Conservation (phyloP, 257 asterid genomes). For the Leonotis leonurus region DNA sequence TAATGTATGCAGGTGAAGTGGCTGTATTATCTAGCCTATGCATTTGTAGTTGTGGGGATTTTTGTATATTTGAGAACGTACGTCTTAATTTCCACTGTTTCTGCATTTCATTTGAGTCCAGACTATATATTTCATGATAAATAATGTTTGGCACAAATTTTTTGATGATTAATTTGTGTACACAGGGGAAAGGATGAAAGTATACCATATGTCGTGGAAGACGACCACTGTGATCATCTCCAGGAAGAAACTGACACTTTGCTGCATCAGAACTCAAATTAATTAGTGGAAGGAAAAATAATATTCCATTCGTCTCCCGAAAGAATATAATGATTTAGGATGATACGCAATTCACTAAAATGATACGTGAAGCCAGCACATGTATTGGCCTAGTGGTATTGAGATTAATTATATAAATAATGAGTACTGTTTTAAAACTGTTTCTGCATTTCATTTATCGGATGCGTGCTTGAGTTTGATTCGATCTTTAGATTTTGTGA, state of each 20-base stretch:
- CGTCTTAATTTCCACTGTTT: background rate
- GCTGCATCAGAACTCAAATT: background rate
- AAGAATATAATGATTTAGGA: too few species aligned
- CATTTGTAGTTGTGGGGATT: background rate
- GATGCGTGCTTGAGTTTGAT: too few species aligned
- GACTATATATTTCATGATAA: background rate
- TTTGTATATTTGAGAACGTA: background rate
- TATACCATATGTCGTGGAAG: background rate
- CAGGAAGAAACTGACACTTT: background rate
- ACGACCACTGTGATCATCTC: background rate
- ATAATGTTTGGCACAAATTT: background rate
- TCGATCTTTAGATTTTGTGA: too few species aligned
- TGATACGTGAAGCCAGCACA: too few species aligned
- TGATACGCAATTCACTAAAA: too few species aligned
- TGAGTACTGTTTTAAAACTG: too few species aligned
- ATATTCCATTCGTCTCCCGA: too few species aligned
- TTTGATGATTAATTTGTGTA: background rate
- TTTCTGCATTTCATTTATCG: too few species aligned
- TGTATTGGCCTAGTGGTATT: too few species aligned
- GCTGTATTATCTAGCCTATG: conserved; percentile 6
- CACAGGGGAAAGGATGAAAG: background rate
- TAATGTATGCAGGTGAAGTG: conserved; percentile 9
- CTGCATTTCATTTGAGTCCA: background rate
- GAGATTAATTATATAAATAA: too few species aligned
- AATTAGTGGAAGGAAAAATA: background rate